Conservation (phyloP, 352 stramenopile species). For the Phytophthora brassicae region DNA sequence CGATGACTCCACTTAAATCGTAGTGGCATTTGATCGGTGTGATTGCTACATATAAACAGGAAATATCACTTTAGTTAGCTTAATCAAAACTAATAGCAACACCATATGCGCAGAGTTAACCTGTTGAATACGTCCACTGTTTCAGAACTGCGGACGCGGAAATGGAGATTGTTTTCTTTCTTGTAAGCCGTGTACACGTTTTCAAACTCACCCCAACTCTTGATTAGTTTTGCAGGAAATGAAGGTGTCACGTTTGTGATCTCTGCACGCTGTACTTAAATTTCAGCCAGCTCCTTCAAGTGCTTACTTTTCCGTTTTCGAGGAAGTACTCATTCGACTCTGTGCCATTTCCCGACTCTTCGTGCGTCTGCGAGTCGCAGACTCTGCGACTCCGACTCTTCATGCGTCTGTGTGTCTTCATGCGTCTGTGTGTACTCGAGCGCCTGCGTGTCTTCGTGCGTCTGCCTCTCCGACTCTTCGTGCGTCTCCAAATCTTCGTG, state of each 20-base stretch:
- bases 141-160: background rate
- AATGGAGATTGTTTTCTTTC: background rate
- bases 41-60: background rate
- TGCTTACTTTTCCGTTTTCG: background rate
- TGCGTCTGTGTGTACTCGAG: no score
- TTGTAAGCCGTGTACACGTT: background rate
- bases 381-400: no score
- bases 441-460: no score
- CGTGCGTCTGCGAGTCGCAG: no score
- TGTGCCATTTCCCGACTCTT: no score
- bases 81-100: background rate
- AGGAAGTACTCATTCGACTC: background rate
- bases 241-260: background rate
- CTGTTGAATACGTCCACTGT: background rate
- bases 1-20: background rate
- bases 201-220: background rate
- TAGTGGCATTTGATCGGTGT: background rate
- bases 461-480: no score
- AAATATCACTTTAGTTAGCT: background rate
- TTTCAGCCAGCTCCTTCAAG: background rate
- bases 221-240: background rate
- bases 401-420: no score
- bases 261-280: background rate
- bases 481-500: no score
- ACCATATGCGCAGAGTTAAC: no score